Percentiles rank a stretch among this genome's conserved stretches.
These are phyloP conservation scores for Flaveria trinervia DNA, from an alignment of 129 eudicot genomes.

Conservation along the genomic window DNA sequence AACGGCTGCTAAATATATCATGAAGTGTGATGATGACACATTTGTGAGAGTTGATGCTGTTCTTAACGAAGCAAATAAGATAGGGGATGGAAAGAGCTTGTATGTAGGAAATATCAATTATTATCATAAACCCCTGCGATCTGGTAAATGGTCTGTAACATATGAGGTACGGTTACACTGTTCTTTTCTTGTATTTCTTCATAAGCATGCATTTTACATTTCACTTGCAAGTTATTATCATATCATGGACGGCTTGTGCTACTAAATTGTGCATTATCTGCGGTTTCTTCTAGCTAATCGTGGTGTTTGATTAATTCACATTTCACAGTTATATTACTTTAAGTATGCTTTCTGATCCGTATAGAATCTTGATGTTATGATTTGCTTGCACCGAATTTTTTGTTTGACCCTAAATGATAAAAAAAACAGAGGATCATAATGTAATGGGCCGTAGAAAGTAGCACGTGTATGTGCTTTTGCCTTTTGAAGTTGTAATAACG, in stretches of 20 bases:
- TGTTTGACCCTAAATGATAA: not conserved
- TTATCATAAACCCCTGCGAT: constrained; percentile 75
- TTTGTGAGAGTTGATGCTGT: constrained; percentile 74
- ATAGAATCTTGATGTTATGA: not conserved
- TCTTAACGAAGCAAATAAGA: constrained; percentile 56
- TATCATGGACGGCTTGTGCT: not conserved
- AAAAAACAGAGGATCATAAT: not conserved
- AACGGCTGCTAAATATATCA: constrained; percentile 67
- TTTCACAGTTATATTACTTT: not conserved
- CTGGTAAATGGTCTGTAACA: constrained; percentile 84
- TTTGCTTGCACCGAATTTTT: no score
- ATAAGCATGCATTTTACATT: not conserved
- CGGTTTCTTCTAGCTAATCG: not conserved
- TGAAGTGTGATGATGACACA: constrained; percentile 98
- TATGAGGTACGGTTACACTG: constrained; percentile 53
- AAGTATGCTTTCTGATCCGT: not conserved
- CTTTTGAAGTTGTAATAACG: not conserved
- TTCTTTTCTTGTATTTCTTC: not conserved
- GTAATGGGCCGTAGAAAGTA: no score
- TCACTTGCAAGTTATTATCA: no score
- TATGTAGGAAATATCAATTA: constrained; percentile 83
- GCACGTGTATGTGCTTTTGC: not conserved
- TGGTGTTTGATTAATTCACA: not conserved
- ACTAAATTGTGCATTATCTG: not conserved
- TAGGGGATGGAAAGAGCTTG: constrained; percentile 51